Base-by-base conservation (phyloP, 108 stramenopile species). In the Discostella stelligeroides region DNA sequence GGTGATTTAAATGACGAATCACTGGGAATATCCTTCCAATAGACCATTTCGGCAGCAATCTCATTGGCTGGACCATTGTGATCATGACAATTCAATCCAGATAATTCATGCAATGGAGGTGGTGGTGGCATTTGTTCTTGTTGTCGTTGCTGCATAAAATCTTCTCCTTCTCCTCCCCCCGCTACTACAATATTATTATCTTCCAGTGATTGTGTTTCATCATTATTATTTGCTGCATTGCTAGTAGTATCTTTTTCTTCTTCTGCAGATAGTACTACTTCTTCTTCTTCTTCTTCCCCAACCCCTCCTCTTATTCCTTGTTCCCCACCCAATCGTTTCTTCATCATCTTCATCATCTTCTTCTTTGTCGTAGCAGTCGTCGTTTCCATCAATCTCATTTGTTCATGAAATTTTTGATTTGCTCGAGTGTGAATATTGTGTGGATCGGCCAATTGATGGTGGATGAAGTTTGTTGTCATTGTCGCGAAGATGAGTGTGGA, bases 11-110 rank as follows among this genome's bases (percentile, higher is more conserved):
- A 91, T 5, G 60, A 39, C 13, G 85, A 63, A 76, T 95, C 94
- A 10, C 41, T 38, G 12, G 85, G 86, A 42, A 91, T 85, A 59
- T 95, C 94, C 15, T 67, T 30, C 94, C 94, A 95, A 63, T 91
- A 95, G 1, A 91, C 87, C 90, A 95, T 92, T 77, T 92, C 91
- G 11, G 63, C 48, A 8, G 85, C 84, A 14, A 56, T 21, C 4
- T 77, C 81, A 55, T 85, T 58, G 5, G 54, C 46, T 30, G 84
- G 84, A 0, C 84, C 84, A 17, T 78, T 78, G 58, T 82, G 76
- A 59, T 71, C 69, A 28, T 66, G 28, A 37, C 84, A 85, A 20
- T 28, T 68, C 39, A 85, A 46, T 37, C 84, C 81, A 15, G 84
- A 81, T 15, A 82, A 50, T 42, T 66, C 70, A 50, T 79, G 77